Base-by-base conservation (phyloP, 768 basidiomycete species). In the Candolleomyces eurysporus region DNA sequence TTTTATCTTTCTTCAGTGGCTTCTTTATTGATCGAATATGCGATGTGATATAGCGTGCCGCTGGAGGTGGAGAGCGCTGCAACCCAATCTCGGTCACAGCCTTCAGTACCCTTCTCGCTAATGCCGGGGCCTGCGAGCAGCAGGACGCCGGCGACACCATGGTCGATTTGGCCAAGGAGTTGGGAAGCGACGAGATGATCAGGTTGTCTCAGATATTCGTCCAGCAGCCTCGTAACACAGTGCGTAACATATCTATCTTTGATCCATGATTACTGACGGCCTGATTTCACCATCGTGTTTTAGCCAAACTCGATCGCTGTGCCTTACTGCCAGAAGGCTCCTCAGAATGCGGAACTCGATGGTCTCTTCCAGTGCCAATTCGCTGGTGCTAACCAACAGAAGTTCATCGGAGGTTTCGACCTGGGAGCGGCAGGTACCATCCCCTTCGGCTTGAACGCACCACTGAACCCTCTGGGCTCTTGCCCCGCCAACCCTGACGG, bases 21-120 rank as follows among this genome's bases (percentile, higher is more conserved):
- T 59, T 16, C 50, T 26, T 36, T 50, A 13, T 39, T 13, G 42
- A 64, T 60, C 36, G 36, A 36, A 36, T 26, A 48, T 57, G 32
- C 26, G 22, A 39, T 55, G 48, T 63, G 55, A 32, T 52, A 52
- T 67, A 87, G 86, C 55, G 73, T 43, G 73, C 78, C 13, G 88
- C 86, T 6, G 84, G 82, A 45, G 88, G 87, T 48, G 84, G 65
- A 16, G 57, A 73, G n/a, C 71, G 80, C 64, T 89, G 88, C 71
- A 88, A 86, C 68, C 73, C 81, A 5, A 67, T 83, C 46, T 81
- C 87, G 3, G 77, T 88, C 26, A 76, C 74, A 1, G 81, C 87
- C 0, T 86, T 87, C 66, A 65, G 66, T 43, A 84, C 85, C 13
- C 82, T 90, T 48, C 82, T 89, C n/a, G 83, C 84, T 39, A 84